Base-by-base conservation (phyloP, 371 early-diverging fungal species). In the Mucor sp. region DNA sequence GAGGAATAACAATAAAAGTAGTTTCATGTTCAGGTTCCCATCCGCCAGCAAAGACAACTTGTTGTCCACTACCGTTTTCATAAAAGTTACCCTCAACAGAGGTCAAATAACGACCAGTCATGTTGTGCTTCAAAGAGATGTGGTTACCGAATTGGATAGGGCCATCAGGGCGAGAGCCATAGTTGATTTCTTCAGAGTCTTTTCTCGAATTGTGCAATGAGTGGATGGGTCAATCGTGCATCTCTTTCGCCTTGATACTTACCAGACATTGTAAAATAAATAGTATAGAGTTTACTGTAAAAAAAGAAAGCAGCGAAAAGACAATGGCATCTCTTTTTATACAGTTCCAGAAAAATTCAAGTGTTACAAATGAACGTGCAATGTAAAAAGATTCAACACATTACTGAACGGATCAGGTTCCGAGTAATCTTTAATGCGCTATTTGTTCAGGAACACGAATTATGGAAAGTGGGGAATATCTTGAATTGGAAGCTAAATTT, bases 1-100 rank as follows among this genome's bases (percentile, higher is more conserved):
- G 77, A 33, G 89, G 88, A 3, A 88, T 70, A 1, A 88, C 85
- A 48, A 83, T 79, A 80, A 87, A 89, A 41, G 69, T 70, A 35
- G 85, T 74, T 41, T 79, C 74, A 21, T 75, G 58, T 30, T 57
- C 68, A 9, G 80, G 55, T 27, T 75, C 73, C 80, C 84, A 82
- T 37, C 70, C 83, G 63, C 71, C 74, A 32, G 77, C 79, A 70
- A 69, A 86, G 25, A 84, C 85, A 70, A 75, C 66, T 70, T 85
- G 83, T 71, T 89, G 87, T 43, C 76, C 74, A 56, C 87, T 86
- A 55, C 88, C 87, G 8, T 72, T 60, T 48, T 75, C 68, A 30
- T 87, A 81, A 57, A 66, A 62, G 30, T 50, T 58, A 21, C 66
- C 69, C 1, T 43, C 66, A 63, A 66, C 64, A 23, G 85, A 79